Percentiles rank a stretch among this genome's conserved stretches.
These are phyloP conservation scores for Phoma herbarum DNA, from an alignment of 2,329 filamentous ascomycete species.

Conservation along the genomic window DNA sequence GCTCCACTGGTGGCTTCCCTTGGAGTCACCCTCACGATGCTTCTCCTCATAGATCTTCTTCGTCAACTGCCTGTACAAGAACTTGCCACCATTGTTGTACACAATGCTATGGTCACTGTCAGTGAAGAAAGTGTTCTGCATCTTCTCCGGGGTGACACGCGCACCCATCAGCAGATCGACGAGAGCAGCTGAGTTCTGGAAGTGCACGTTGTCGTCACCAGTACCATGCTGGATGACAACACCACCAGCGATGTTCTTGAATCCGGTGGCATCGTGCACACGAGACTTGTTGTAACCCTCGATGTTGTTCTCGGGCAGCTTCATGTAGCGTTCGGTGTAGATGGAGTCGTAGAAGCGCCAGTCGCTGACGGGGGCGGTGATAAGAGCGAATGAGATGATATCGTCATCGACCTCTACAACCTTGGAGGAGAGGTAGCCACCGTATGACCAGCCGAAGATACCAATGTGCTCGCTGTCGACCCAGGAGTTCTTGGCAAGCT, in stretches of 20 bases:
- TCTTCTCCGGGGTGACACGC: conserved; percentile 67
- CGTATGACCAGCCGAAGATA: conserved; percentile 75
- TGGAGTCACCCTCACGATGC: conserved; percentile 54
- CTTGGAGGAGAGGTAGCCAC: conserved; percentile 72
- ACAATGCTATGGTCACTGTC: conserved; percentile 70
- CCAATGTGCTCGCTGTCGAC: conserved; percentile 68
- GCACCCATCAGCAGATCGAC: conserved; percentile 68
- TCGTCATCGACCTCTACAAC: conserved; percentile 69
- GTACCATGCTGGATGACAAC: conserved; percentile 72
- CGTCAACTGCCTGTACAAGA: conserved; percentile 70
- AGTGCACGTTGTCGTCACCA: conserved; percentile 77
- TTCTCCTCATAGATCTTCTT: conserved; percentile 70
- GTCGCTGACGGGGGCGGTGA: conserved; percentile 72
- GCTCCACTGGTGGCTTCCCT: conserved; percentile 59
- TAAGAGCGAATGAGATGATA: conserved; percentile 69
- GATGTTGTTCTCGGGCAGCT: conserved; percentile 64
- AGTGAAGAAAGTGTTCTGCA: conserved; percentile 71
- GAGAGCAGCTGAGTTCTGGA: conserved; percentile 70
- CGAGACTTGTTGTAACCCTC: conserved; percentile 69
- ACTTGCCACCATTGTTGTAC: conserved; percentile 65
- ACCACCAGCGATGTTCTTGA: conserved; percentile 68
- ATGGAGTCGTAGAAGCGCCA: conserved; percentile 77
- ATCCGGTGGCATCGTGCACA: conserved; percentile 66
- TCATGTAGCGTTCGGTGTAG: conserved; percentile 79
- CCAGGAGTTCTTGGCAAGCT: conserved; percentile 63